Base-by-base conservation (phyloP, 129 eudicot species). In the Lactuca sativa region DNA sequence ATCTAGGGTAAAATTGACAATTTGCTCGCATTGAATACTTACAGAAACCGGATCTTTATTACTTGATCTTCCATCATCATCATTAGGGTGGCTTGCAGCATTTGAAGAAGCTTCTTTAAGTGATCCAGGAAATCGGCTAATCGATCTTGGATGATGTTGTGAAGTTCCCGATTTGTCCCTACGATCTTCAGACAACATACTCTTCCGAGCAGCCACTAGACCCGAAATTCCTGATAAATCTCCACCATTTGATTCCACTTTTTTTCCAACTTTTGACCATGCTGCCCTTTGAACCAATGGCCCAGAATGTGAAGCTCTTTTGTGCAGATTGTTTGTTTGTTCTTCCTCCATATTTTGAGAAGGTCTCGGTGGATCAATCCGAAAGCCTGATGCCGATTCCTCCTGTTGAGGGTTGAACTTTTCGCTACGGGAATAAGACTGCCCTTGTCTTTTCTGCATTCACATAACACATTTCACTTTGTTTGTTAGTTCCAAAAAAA, bases 301-400 rank as follows among this genome's bases (percentile, higher is more conserved):
- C 61, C 98, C 96, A 17, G 96, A 89, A 87, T 89, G 95, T 21
- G 98, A 83, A 66, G 86, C 92, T 64, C 88, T 71, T 58, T 89
- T 89, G 78, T 84, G 88, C 41, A 76, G 51, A 69, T 79, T 77
- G 34, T 71, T 77, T 18, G 63, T 57, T 73, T 74, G 64, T 37
- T 69, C 68, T 68, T 84, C 85, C 71, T 86, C 96, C 54, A 82
- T 44, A 33, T 71, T 82, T 70, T 89, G 96, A 69, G 98, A 91
- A 64, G 90, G 85, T 71, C 98, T 86, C 9, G 95, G 98, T 16
- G 98, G 98, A 34, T 92, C 98, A 18, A 89, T 86, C 9, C 96
- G 96, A 52, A 89, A 86, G 30, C 98, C 98, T 6, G 98, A 89
- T 54, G 96, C 98, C 7, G 83, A 84, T 51, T 92, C 96, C 80